phyloP scores from a whole-genome alignment of 1,284 basidiomycete genomes.

The Mycena sp. region DNA sequence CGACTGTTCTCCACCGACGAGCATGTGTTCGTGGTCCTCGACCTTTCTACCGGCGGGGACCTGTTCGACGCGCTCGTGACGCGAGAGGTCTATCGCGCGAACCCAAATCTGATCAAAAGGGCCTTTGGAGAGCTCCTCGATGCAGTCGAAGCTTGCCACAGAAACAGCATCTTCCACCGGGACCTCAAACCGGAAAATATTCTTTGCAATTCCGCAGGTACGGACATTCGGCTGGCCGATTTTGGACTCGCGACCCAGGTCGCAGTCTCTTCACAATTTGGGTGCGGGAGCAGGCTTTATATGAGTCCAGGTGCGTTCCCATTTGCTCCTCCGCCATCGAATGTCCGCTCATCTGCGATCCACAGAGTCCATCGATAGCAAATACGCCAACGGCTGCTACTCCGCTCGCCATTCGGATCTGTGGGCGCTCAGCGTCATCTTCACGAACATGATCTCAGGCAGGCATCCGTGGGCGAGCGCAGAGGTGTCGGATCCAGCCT shows the following conservation, averaged over 20 bases:
- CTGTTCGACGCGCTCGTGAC: slow-evolving; percentile 39
- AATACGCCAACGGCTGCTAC: slow-evolving; percentile 78
- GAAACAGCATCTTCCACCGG: slow-evolving; percentile 71
- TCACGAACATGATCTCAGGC: slow-evolving; percentile 84
- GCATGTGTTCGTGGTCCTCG: slow-evolving; percentile 52
- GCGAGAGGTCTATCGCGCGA: slow-evolving; percentile 38
- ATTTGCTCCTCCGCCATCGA: background rate
- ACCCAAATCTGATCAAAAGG: slow-evolving; percentile 44
- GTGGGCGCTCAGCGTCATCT: slow-evolving; percentile 97
- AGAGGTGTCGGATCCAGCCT: slow-evolving; percentile 52
- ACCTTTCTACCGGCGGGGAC: slow-evolving; percentile 57
- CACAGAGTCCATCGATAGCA: slow-evolving; percentile 90
- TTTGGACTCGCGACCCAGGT: slow-evolving; percentile 68
- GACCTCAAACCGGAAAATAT: slow-evolving; percentile 83
- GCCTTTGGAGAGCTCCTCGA: slow-evolving; percentile 70
- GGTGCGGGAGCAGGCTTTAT: slow-evolving; percentile 94
- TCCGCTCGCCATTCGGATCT: slow-evolving; percentile 92
- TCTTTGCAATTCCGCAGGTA: slow-evolving; percentile 57
- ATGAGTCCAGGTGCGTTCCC: slow-evolving; percentile 88
- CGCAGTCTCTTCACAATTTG: slow-evolving; percentile 11
- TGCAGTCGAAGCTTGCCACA: slow-evolving; percentile 65
- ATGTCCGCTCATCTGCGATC: slow-evolving; percentile 22
- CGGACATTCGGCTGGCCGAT: slow-evolving; percentile 66
- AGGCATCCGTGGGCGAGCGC: slow-evolving; percentile 24
- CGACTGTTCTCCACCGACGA: slow-evolving; percentile 60